These are phyloP conservation scores for Stereum hirsutum DNA, from an alignment of 1,284 basidiomycete species.

Conservation along the genomic window DNA sequence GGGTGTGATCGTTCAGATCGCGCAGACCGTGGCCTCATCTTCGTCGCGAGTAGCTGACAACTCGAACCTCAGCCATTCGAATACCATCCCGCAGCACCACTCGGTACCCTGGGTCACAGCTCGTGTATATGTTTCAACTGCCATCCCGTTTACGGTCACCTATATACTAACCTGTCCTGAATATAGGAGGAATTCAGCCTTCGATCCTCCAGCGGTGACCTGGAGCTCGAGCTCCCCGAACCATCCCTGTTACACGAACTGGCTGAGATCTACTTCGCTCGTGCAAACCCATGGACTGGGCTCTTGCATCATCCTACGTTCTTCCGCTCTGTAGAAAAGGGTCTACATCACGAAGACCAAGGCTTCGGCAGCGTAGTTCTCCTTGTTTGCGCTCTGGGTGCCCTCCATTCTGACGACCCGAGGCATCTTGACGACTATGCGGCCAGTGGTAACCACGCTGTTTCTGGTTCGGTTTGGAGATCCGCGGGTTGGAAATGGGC, in stretches of 20 bases:
- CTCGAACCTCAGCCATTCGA: neutral
- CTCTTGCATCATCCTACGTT: conserved; percentile 44
- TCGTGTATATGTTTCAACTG: too few species aligned
- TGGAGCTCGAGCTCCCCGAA: conserved; percentile 17
- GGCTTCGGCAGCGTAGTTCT: conserved; percentile 40
- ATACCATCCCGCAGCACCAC: neutral
- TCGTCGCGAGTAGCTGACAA: neutral
- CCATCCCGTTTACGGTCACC: too few species aligned
- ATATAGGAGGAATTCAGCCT: neutral
- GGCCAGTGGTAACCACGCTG: too few species aligned
- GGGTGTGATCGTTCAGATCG: neutral
- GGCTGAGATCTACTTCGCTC: conserved; percentile 38
- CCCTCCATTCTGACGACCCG: conserved; percentile 40
- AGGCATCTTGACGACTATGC: conserved; percentile 40
- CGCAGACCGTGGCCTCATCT: neutral
- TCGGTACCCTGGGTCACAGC: too few species aligned
- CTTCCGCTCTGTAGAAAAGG: conserved; percentile 25
- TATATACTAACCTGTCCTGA: neutral
- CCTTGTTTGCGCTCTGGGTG: conserved; percentile 42
- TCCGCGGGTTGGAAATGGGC: conserved; percentile 75
- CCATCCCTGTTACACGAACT: conserved; percentile 30
- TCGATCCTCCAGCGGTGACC: conserved; percentile 31
- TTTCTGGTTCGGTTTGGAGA: conserved; percentile 27
- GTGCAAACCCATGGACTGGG: conserved; percentile 32
- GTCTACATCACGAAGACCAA: conserved; percentile 30